A percentile compares a stretch with the other conserved stretches of the same genome.
These are phyloP conservation scores for Arthrobotrys iridis DNA, from an alignment of 2,329 filamentous ascomycete genomes.

Conservation along the genomic window DNA sequence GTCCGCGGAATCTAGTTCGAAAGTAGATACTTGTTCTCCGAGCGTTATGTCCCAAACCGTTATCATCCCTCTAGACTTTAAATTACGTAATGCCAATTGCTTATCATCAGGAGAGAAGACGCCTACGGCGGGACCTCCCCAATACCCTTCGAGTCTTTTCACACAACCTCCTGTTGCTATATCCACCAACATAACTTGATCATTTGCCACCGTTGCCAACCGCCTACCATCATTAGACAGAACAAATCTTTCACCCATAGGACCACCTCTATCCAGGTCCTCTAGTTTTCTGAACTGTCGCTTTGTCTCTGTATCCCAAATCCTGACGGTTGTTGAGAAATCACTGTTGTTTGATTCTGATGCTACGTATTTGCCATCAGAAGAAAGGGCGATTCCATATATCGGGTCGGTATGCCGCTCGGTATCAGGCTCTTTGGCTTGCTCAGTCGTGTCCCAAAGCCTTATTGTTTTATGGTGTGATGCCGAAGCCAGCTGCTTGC, in stretches of 20 bases:
- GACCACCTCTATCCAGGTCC: background rate
- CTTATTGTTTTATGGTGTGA: conserved; percentile 61
- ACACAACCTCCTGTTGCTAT: background rate
- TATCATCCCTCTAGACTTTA: background rate
- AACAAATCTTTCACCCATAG: conserved; percentile 6
- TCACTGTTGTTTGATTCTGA: background rate
- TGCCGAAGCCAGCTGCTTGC: conserved; percentile 23
- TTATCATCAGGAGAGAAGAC: conserved; percentile 96
- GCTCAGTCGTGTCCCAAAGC: conserved; percentile 74
- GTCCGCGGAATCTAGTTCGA: conserved; percentile 27
- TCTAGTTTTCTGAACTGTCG: background rate
- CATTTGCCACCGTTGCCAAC: conserved; percentile 20
- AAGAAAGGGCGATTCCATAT: conserved; percentile 1
- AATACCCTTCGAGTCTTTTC: too few species aligned
- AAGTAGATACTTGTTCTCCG: background rate
- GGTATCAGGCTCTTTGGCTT: conserved; percentile 73
- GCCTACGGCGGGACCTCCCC: background rate
- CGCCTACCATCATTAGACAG: background rate
- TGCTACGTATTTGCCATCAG: background rate
- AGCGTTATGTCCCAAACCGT: background rate
- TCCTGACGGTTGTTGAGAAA: background rate
- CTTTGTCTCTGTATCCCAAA: conserved; percentile 61
- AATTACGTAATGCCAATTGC: conserved; percentile 69
- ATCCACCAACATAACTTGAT: conserved; percentile 23
- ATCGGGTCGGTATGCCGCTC: background rate